A percentile compares a stretch with the other conserved stretches of the same genome.
Conservation (phyloP, 2,329 filamentous ascomycete genomes). For the Fusarium oxysporum region DNA sequence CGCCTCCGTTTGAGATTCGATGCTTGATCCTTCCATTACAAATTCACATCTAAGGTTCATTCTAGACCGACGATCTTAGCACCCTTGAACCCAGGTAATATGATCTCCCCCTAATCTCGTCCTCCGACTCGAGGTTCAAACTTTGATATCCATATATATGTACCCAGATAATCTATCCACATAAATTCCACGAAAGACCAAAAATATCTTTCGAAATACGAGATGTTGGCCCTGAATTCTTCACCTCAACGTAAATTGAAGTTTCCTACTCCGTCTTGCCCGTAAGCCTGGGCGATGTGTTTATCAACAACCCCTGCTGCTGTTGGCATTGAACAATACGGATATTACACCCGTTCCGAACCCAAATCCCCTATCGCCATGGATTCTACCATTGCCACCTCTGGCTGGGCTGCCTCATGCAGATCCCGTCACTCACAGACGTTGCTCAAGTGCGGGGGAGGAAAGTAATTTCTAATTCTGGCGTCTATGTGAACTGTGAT, state of each 20-base stretch:
- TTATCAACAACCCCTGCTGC: neutral
- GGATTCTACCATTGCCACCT: neutral
- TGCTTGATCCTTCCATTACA: constrained; percentile 15
- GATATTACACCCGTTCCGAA: neutral
- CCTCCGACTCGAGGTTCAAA: neutral
- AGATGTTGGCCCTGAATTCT: neutral
- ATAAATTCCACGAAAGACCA: neutral
- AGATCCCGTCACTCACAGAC: constrained; percentile 10
- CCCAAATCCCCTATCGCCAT: constrained; percentile 24
- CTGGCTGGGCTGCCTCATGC: constrained; percentile 2
- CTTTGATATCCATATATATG: neutral
- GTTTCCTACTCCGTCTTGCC: neutral
- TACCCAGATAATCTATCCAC: neutral
- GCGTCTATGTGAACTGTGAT: neutral
- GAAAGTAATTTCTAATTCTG: neutral
- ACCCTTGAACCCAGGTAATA: neutral
- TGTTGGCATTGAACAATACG: neutral
- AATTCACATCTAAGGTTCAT: constrained; percentile 8
- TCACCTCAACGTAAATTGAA: neutral
- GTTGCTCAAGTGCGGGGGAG: neutral
- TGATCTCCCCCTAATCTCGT: constrained; percentile 29
- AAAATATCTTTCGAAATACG: constrained; percentile 2
- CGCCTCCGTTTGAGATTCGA: constrained; percentile 32
- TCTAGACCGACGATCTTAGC: constrained; percentile 13
- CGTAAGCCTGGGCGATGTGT: neutral